phyloP scores from a whole-genome alignment of 2,329 filamentous ascomycete species.

The Didymella keratinophila region DNA sequence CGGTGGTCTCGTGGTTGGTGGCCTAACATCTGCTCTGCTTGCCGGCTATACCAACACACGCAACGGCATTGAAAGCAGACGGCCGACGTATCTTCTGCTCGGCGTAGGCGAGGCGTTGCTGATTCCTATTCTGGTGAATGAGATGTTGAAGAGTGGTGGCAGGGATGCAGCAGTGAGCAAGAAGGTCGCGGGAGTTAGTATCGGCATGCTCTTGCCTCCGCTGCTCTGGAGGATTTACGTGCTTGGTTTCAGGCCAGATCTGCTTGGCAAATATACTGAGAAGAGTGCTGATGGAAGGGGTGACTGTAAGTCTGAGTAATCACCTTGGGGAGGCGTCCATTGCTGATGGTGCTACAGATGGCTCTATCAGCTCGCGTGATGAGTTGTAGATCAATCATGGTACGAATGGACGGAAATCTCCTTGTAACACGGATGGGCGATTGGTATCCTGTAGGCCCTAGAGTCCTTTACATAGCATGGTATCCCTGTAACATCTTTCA shows the following conservation, averaged over 20 bases:
- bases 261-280: constrained; percentile 30
- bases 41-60: constrained; percentile 34
- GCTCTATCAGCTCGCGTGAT: constrained; percentile 15
- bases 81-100: constrained; percentile 34
- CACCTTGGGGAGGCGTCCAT: neutral
- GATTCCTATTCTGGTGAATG: constrained; percentile 32
- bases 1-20: constrained; percentile 34
- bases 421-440: neutral
- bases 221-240: constrained; percentile 40
- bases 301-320: constrained; percentile 18
- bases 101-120: constrained; percentile 32
- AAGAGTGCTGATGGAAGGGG: constrained; percentile 20
- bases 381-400: constrained; percentile 1
- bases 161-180: constrained; percentile 31
- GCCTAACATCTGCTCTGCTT: constrained; percentile 34
- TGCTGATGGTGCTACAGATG: constrained; percentile 16
- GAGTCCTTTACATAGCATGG: neutral
- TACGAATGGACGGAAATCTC: neutral
- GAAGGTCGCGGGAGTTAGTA: constrained; percentile 25
- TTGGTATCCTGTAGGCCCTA: neutral
- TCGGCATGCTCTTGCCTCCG: constrained; percentile 30
- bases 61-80: constrained; percentile 36
- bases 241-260: constrained; percentile 31
- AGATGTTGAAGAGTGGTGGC: constrained; percentile 28
- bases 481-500: neutral